A percentile compares a stretch with the other conserved stretches of the same genome.
These are phyloP conservation scores for Penicillium palitans DNA, from an alignment of 2,329 filamentous ascomycete genomes.

Conservation along the genomic window DNA sequence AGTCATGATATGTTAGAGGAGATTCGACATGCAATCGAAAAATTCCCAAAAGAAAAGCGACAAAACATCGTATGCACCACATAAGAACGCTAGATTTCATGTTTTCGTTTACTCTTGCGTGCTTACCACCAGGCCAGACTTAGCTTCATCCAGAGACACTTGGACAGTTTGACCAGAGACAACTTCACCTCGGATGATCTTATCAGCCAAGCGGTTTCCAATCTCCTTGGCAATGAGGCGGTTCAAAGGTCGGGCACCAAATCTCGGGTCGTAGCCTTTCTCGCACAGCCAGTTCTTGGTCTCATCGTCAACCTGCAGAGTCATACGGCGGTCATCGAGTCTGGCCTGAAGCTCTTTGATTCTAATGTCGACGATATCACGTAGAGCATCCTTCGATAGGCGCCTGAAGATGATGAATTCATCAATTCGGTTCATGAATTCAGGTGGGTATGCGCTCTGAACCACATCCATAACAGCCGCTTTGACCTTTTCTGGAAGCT, in stretches of 20 bases:
- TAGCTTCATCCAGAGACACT: constrained; percentile 67
- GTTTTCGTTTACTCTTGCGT: constrained; percentile 21
- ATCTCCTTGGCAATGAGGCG: constrained; percentile 88
- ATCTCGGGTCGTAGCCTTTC: constrained; percentile 85
- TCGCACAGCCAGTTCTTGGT: constrained; percentile 87
- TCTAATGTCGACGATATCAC: constrained; percentile 92
- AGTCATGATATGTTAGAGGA: constrained; percentile 5
- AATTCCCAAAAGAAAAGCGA: constrained; percentile 5
- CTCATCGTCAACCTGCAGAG: constrained; percentile 66
- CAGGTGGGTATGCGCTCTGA: constrained; percentile 71
- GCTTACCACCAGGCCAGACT: constrained; percentile 57
- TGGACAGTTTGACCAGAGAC: constrained; percentile 71
- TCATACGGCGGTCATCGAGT: constrained; percentile 82
- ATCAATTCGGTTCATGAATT: constrained; percentile 95
- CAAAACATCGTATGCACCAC: constrained; percentile 7
- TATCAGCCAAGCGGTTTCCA: constrained; percentile 82
- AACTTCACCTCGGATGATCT: constrained; percentile 83
- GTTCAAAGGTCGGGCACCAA: constrained; percentile 87
- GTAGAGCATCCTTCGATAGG: constrained; percentile 72
- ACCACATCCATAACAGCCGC: constrained; percentile 87
- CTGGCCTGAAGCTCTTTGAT: constrained; percentile 79
- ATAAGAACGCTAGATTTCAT: constrained; percentile 7
- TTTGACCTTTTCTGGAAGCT: constrained; percentile 72
- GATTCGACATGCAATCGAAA: constrained; percentile 7
- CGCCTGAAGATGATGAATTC: constrained; percentile 96